Evolutionary conservation across 2,329 filamentous ascomycete genomes (phyloP), one percentile per base, ranked within the genome.

Genomic region (Myrmaecium sp.): DNA sequence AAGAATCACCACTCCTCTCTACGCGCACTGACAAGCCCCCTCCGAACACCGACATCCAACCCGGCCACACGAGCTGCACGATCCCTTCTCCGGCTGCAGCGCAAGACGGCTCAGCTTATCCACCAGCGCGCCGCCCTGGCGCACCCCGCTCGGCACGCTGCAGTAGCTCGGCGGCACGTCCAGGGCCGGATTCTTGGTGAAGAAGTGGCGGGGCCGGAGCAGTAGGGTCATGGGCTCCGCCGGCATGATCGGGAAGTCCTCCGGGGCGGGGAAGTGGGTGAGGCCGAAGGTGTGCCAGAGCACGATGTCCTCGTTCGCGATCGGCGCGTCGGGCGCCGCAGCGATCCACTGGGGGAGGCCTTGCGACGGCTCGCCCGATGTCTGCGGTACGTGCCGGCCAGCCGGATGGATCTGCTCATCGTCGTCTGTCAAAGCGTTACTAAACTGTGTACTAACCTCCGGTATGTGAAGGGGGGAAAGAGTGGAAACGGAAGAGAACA

Each of bases 271-370:
- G 59, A 93, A 86, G 48, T 93, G 84, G 1, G 77, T 86, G 18
- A 93, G 62, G 18, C 84, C 84, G 43, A 93, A 94, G 0, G 82
- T 92, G 55, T 93, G 83, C 83, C 83, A 94, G 10, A 93, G 66
- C 1, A 94, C 83, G 16, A 93, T 57, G 46, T 94, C 80, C 1
- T 73, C 79, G 58, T 93, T 77, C 29, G 77, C 78, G 37, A 92
- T 72, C 14, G 59, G 66, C 30, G 66, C 69, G 23, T 56, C 57
- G 8, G 77, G 72, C 33, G 82, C 69, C 14, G 69, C 70, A 11
- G 60, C 55, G 38, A 89, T 75, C 81, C 80, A 86, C 37, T 72
- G 63, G 0, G 77, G 74, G 3, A 91, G 57, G 17, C 81, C 81
- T 21, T 57, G 54, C 0, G 75, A 77, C 0, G 77, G 76, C 37